Evolutionary conservation across 345 rosid genomes (phyloP).

Genomic region (Cardamine resedifolia): DNA sequence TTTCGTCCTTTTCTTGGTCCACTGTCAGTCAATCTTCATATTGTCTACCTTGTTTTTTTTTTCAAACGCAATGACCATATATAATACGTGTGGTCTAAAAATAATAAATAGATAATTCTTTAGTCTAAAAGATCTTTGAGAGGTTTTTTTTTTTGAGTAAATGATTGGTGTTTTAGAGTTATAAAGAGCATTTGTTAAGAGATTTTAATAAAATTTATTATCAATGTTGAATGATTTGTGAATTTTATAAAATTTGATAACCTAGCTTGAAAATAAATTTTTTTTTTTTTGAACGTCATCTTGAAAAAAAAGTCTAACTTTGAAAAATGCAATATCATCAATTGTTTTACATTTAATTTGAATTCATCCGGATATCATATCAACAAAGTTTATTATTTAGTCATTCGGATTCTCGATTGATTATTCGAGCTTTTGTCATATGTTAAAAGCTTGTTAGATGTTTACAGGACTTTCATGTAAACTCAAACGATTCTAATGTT

Average conservation of each 20-base stretch:
- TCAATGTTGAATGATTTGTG: neutral
- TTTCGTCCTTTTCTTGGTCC: conserved; percentile 25
- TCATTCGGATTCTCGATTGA: neutral
- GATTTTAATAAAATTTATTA: neutral
- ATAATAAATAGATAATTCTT: neutral
- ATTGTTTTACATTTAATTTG: neutral
- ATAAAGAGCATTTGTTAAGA: neutral
- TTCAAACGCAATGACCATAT: neutral
- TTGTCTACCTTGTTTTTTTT: neutral
- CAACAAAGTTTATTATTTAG: neutral
- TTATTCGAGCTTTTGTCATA: neutral
- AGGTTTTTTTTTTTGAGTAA: neutral
- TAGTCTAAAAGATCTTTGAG: neutral
- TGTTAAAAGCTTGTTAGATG: neutral
- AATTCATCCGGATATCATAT: neutral
- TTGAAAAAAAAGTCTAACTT: neutral
- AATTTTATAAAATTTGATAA: neutral
- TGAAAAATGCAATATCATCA: neutral
- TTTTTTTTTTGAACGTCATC: too few relatives aligned
- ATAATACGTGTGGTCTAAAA: neutral
- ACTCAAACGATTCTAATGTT: neutral
- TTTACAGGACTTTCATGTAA: neutral
- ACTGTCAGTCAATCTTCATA: conserved; percentile 8
- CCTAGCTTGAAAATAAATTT: neutral
- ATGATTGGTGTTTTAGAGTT: neutral